phyloP scores from a whole-genome alignment of 169 alveolate genomes.

The Cryptosporidium viatorum region DNA sequence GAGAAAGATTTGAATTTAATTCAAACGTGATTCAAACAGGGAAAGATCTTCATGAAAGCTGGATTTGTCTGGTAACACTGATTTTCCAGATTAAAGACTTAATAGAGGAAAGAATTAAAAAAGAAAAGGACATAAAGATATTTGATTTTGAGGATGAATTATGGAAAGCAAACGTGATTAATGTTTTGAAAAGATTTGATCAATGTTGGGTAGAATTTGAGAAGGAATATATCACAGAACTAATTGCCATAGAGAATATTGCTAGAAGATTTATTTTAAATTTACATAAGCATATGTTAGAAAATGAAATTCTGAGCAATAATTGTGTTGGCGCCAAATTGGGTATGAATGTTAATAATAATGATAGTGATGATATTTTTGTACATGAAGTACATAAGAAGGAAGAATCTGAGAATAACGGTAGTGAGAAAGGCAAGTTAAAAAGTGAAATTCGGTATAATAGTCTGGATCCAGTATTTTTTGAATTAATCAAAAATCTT shows the following conservation, averaged over 20 bases:
- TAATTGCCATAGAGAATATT: conserved; percentile 50
- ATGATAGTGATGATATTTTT: neutral
- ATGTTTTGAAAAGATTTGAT: conserved; percentile 33
- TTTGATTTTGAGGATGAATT: conserved; percentile 34
- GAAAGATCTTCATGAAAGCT: conserved; percentile 30
- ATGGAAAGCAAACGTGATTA: conserved; percentile 34
- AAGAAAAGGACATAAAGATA: conserved; percentile 4
- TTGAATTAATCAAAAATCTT: conserved; percentile 16
- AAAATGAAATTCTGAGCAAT: conserved; percentile 3
- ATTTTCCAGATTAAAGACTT: conserved; percentile 50
- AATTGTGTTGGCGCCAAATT: neutral
- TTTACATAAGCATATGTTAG: conserved; percentile 11
- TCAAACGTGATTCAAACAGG: conserved; percentile 39
- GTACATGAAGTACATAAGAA: neutral
- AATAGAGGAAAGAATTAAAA: conserved; percentile 11
- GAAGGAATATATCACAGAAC: conserved; percentile 26
- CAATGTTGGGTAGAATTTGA: conserved; percentile 58
- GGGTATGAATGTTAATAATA: neutral
- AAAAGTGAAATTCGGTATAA: neutral
- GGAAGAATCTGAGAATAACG: neutral
- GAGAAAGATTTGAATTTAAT: conserved; percentile 57
- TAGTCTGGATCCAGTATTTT: conserved; percentile 1
- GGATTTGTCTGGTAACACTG: conserved; percentile 39
- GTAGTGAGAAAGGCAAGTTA: neutral
- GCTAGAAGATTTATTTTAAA: conserved; percentile 58